Conservation (phyloP, 2,329 filamentous ascomycete genomes). For the Phoma sp. region DNA sequence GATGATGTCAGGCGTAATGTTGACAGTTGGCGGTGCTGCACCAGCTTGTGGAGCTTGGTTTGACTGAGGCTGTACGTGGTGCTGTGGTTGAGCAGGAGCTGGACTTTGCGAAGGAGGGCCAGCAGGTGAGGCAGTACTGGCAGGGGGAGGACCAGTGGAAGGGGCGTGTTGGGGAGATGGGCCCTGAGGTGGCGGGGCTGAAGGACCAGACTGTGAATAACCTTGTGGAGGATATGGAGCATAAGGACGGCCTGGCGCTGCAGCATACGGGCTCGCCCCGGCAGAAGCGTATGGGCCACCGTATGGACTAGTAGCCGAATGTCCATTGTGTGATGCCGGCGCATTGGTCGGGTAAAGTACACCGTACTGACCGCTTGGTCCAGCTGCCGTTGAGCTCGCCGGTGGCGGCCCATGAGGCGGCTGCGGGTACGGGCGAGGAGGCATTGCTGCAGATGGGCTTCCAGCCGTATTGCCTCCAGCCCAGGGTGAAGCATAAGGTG, state of each 20-base stretch:
- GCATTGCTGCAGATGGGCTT: slow-evolving; percentile 31
- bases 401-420: slow-evolving; percentile 35
- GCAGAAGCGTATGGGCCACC: slow-evolving; percentile 38
- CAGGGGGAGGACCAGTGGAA: slow-evolving; percentile 7
- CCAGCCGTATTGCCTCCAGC: slow-evolving; percentile 38
- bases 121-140: neutral
- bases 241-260: slow-evolving; percentile 34
- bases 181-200: slow-evolving; percentile 29
- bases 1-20: slow-evolving; percentile 27
- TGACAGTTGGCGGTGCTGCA: slow-evolving; percentile 6
- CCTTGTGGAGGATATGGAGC: slow-evolving; percentile 34
- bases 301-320: slow-evolving; percentile 33
- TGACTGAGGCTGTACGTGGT: slow-evolving; percentile 8
- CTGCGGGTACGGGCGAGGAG: slow-evolving; percentile 40
- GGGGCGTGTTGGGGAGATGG: slow-evolving; percentile 1
- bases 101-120: slow-evolving; percentile 15
- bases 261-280: slow-evolving; percentile 37
- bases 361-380: slow-evolving; percentile 41
- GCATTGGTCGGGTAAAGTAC: slow-evolving; percentile 42
- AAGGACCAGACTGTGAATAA: slow-evolving; percentile 25
- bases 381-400: slow-evolving; percentile 23
- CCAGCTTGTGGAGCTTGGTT: slow-evolving; percentile 7
- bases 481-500: slow-evolving; percentile 47
- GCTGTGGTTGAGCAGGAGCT: slow-evolving; percentile 12
- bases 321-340: slow-evolving; percentile 32